phyloP scores from a whole-genome alignment of 2,329 filamentous ascomycete genomes.

The Apiospora sp. region DNA sequence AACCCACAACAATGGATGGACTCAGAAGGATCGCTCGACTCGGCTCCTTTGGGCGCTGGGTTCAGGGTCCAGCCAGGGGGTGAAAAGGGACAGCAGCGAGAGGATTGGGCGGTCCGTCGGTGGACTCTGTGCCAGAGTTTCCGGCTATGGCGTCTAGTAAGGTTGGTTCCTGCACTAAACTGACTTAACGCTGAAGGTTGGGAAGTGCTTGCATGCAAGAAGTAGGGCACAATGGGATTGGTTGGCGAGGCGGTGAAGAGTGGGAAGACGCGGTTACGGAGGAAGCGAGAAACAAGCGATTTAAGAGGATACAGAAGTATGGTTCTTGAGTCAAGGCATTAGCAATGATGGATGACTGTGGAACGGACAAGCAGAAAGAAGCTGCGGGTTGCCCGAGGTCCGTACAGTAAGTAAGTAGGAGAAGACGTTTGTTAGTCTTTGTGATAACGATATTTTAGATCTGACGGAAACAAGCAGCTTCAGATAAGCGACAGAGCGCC shows the following conservation, averaged over 20 bases:
- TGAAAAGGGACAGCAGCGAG: background rate
- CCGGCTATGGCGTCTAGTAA: slow-evolving; percentile 11
- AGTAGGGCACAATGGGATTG: background rate
- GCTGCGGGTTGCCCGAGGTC: background rate
- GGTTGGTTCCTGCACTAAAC: slow-evolving; percentile 18
- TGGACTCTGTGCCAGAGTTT: background rate
- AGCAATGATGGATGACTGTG: slow-evolving; percentile 3
- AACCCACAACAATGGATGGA: slow-evolving; percentile 9
- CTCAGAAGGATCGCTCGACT: background rate
- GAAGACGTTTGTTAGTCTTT: background rate
- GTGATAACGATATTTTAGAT: background rate
- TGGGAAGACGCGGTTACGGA: background rate
- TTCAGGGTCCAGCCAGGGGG: background rate
- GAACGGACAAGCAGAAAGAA: background rate
- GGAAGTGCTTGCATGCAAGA: background rate
- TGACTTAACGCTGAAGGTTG: background rate
- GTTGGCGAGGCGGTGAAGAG: slow-evolving; percentile 6
- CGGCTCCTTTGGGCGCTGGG: background rate
- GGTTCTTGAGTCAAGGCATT: slow-evolving; percentile 20
- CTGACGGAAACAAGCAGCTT: slow-evolving; percentile 10
- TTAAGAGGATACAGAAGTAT: background rate
- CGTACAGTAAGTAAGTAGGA: background rate
- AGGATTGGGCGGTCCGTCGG: slow-evolving; percentile 5
- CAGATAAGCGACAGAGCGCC: slow-evolving; percentile 13
- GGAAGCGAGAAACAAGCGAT: slow-evolving; percentile 9